Evolutionary conservation across 148 eudicot genomes (phyloP).

Genomic region (Rhododendron ferrugineum): DNA sequence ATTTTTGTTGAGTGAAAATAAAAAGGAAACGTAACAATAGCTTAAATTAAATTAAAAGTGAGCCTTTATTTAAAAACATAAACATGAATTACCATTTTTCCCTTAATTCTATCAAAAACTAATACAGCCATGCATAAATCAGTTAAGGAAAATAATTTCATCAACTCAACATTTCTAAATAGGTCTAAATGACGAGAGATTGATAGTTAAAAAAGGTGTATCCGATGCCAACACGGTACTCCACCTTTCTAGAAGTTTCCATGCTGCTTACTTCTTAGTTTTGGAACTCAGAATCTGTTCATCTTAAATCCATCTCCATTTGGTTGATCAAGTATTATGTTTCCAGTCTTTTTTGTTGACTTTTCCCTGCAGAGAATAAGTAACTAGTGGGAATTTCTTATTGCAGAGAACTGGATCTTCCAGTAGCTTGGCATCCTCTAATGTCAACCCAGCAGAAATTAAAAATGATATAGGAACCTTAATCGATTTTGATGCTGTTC

Average conservation of each 20-base stretch:
- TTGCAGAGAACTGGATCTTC: constrained; percentile 88
- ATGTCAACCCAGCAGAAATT: constrained; percentile 56
- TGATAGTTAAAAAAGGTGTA: neutral
- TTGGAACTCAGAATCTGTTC: neutral
- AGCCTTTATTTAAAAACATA: neutral
- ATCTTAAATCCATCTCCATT: neutral
- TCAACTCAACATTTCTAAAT: neutral
- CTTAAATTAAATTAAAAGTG: neutral
- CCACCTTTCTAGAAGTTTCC: neutral
- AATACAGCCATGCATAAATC: neutral
- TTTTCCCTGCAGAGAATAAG: neutral
- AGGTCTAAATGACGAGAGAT: neutral
- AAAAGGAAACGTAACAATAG: neutral
- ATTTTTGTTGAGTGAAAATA: neutral
- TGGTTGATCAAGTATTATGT: neutral
- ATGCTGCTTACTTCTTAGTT: neutral
- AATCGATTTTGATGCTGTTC: constrained; percentile 84
- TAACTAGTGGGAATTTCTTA: constrained; percentile 1
- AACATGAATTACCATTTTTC: neutral
- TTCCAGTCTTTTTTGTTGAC: neutral
- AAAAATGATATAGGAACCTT: constrained; percentile 51
- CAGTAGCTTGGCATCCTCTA: constrained; percentile 77
- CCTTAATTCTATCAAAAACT: neutral
- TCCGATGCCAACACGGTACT: neutral
- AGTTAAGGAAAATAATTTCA: neutral